Percentiles rank a stretch among this genome's conserved stretches.
phyloP scores from a whole-genome alignment of 2,329 filamentous ascomycete species.

The Cladophialophora yegresii region DNA sequence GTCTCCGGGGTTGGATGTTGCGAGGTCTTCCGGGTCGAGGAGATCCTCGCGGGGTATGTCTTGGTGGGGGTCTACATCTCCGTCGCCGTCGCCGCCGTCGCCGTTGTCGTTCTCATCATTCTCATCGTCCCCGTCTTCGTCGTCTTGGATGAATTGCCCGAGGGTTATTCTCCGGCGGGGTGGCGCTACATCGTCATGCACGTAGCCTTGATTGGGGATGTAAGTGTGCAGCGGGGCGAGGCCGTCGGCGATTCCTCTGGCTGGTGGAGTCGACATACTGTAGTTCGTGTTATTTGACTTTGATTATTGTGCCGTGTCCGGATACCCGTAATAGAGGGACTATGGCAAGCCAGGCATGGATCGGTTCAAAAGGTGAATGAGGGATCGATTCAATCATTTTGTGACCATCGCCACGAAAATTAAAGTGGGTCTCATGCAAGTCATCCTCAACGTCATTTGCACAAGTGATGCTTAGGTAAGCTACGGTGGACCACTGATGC shows the following conservation, averaged over 20 bases:
- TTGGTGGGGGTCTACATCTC: slow-evolving; percentile 48
- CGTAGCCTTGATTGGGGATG: slow-evolving; percentile 53
- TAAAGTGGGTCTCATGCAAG: neutral
- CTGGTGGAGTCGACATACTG: slow-evolving; percentile 8
- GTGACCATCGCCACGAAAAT: neutral
- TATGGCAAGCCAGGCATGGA: too few species aligned
- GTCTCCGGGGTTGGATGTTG: slow-evolving; percentile 62
- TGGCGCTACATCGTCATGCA: slow-evolving; percentile 39
- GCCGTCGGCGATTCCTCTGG: slow-evolving; percentile 47
- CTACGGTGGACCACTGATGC: neutral
- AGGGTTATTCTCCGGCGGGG: slow-evolving; percentile 38
- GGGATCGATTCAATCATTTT: neutral
- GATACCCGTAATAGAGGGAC: too few species aligned
- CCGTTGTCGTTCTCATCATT: slow-evolving; percentile 52
- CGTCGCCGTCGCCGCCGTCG: slow-evolving; percentile 46
- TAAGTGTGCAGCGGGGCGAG: slow-evolving; percentile 52
- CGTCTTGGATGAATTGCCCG: slow-evolving; percentile 38
- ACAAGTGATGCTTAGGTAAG: neutral
- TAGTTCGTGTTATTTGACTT: neutral
- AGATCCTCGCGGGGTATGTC: slow-evolving; percentile 62
- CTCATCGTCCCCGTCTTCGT: slow-evolving; percentile 38
- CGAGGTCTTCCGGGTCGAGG: slow-evolving; percentile 57
- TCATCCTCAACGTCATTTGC: neutral
- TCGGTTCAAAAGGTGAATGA: neutral
- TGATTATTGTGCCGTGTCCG: too few species aligned